These are phyloP conservation scores for Paracamarosporium sp. DNA, from an alignment of 2,329 filamentous ascomycete species.

Conservation along the genomic window DNA sequence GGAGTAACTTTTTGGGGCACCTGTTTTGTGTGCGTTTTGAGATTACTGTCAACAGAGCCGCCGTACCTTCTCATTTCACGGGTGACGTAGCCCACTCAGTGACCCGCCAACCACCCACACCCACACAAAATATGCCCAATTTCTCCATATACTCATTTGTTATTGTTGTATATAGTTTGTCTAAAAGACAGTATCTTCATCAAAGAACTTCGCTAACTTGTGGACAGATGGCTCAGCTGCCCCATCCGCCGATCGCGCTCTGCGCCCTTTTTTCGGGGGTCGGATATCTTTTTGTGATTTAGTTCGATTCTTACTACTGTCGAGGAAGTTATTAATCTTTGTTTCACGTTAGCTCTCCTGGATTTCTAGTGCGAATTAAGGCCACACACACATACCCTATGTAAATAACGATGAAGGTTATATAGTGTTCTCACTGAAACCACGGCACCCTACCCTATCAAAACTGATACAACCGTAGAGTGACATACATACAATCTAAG, in stretches of 20 bases:
- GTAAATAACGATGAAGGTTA: no score
- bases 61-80: not conserved
- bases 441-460: no score
- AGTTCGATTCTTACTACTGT: not conserved
- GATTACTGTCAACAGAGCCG: not conserved
- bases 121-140: not conserved
- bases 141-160: no score
- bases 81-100: not conserved
- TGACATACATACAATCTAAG: no score
- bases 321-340: no score
- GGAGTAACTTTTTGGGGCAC: no score
- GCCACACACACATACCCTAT: no score
- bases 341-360: not conserved
- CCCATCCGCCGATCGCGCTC: not conserved
- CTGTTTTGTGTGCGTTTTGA: not conserved
- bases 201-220: not conserved
- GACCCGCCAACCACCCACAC: not conserved
- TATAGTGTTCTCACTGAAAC: no score
- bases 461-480: no score
- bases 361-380: no score
- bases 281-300: not conserved
- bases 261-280: not conserved
- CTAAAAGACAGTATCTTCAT: not conserved
- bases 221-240: slow-evolving; percentile 3
- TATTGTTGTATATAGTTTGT: not conserved